Evolutionary conservation across 768 basidiomycete species (phyloP), one percentile per base, ranked within the genome.

Genomic region (Lactarius psammicola): DNA sequence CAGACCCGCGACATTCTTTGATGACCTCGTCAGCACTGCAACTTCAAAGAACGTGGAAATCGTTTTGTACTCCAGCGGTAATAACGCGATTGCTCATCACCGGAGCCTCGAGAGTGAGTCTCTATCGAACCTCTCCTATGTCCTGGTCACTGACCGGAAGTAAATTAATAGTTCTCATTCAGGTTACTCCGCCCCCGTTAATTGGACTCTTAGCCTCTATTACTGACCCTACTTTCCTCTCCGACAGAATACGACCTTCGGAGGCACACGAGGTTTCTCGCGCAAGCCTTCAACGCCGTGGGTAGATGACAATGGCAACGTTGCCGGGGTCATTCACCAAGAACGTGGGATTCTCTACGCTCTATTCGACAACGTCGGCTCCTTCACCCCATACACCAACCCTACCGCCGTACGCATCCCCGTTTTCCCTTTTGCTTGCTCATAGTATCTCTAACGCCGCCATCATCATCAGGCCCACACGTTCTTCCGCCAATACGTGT

Each of bases 181-280:
- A 67, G 56, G 66, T 63, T 23, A 17, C 28, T 54, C 6, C 28
- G 1, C n/a, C 11, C 23, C 26, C 36, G 26, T 34, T 34, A n/a
- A 33, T 49, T 11, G 31, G n/a, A 60, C 34, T 13, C n/a, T 49
- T 17, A 28, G 15, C 13, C 17, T 38, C 23, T 34, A 33, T 44
- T 17, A 10, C 33, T 60, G 23, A 60, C 31, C 7, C 46, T 13
- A 23, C 4, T 34, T 23, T 26, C 30, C n/a, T 26, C n/a, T 26
- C 34, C 15, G 23, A 60, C 42, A 90, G 87, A 92, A 92, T 70
- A 89, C 88, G 30, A 90, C 90, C 0, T 92, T 90, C 68, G 89
- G 88, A 30, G 89, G 88, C 7, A 85, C 86, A 51, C 87, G 85
- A 74, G 90, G 90, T 4, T 92, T 92, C 73, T 85, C 86, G 4